Conservation (phyloP, 257 asterid genomes). For the Ophiorrhiza pumila region DNA sequence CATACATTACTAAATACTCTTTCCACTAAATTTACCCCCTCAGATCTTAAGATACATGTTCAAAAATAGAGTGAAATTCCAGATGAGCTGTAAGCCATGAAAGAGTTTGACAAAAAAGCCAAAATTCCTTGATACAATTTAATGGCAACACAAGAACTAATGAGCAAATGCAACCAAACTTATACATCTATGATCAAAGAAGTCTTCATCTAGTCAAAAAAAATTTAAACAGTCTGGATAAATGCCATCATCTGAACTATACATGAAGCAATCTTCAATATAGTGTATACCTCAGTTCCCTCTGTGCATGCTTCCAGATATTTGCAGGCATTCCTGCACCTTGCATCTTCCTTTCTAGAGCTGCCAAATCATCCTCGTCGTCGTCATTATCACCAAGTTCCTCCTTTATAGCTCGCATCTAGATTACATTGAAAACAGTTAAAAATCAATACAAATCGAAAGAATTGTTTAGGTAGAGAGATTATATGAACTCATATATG, state of each 20-base stretch:
- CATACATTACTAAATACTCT: not conserved
- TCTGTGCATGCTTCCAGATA: conserved; percentile 94
- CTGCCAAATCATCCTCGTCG: conserved; percentile 94
- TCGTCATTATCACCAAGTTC: conserved; percentile 97
- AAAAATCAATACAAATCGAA: not conserved
- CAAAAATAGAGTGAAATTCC: not conserved
- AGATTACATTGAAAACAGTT: conserved; percentile 31
- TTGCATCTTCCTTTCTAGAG: conserved; percentile 95
- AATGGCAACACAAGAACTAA: not conserved
- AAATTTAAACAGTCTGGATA: not conserved
- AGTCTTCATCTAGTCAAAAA: not conserved
- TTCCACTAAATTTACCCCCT: not conserved
- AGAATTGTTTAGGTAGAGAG: not conserved
- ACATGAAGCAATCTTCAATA: not conserved
- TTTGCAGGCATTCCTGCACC: conserved; percentile 91
- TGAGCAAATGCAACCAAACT: not conserved
- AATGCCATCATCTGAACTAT: not conserved
- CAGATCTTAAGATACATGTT: not conserved
- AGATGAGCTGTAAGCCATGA: not conserved
- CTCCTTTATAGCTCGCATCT: conserved; percentile 99
- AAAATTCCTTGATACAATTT: not conserved
- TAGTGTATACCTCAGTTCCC: conserved; percentile 69
- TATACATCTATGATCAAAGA: no score
- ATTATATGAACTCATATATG: not conserved
- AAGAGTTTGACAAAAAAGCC: not conserved